Evolutionary conservation across 1,139 yeast species (phyloP).

Genomic region (Magnusiomyces tetraspermus): DNA sequence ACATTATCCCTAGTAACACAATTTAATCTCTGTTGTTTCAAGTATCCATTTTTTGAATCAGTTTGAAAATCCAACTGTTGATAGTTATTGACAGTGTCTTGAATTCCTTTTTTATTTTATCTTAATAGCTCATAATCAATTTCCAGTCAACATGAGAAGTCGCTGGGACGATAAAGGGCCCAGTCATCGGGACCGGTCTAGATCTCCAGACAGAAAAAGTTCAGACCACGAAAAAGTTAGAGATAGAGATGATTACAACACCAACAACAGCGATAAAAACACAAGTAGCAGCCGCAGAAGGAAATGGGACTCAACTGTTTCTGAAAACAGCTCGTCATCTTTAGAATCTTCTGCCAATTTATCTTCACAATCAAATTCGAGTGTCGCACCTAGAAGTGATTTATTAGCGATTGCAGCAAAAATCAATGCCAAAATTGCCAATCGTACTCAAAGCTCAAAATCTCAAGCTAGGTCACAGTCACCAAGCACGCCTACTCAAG

Average conservation of each 20-base stretch:
- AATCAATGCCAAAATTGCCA: slow-evolving; percentile 28
- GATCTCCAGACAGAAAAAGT: slow-evolving; percentile 3
- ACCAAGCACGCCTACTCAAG: neutral
- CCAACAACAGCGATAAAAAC: slow-evolving; percentile 7
- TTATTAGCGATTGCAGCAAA: slow-evolving; percentile 31
- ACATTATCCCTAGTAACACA: no score
- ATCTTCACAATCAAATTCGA: neutral
- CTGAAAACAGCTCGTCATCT: slow-evolving; percentile 1
- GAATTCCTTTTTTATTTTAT: no score
- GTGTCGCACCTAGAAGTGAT: slow-evolving; percentile 19
- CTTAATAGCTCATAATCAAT: no score
- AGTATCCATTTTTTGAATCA: no score
- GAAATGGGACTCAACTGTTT: slow-evolving; percentile 5
- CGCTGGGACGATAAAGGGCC: slow-evolving; percentile 2
- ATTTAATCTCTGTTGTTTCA: no score
- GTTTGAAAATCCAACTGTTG: no score
- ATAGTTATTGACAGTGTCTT: no score
- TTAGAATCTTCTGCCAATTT: neutral
- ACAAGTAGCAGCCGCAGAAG: slow-evolving; percentile 11
- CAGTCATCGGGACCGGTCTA: slow-evolving; percentile 6
- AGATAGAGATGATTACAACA: slow-evolving; percentile 7
- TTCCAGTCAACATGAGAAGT: neutral
- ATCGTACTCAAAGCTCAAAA: slow-evolving; percentile 1
- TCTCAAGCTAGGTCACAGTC: neutral
- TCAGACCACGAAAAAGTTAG: slow-evolving; percentile 2